These are phyloP conservation scores for Parasitella parasitica DNA, from an alignment of 371 early-diverging fungal genomes.

Conservation along the genomic window DNA sequence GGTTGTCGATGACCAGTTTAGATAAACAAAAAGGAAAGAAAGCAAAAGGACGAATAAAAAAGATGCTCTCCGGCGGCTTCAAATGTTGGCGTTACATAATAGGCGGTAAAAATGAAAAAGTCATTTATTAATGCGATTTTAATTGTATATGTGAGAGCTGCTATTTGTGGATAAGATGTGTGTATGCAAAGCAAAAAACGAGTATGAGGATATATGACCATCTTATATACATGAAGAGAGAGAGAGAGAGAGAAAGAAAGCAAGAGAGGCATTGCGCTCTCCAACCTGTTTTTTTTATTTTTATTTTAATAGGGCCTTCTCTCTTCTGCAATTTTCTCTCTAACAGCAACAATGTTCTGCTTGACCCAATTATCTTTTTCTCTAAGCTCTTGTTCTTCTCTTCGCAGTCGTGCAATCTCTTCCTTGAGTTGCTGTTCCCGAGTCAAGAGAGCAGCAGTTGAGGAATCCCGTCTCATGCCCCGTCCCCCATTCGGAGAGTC, in stretches of 20 bases:
- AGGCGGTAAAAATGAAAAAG: too few species aligned
- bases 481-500: slow-evolving; percentile 12
- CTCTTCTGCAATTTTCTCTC: slow-evolving; percentile 40
- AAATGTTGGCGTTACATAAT: neutral
- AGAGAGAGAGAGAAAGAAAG: too few species aligned
- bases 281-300: too few species aligned
- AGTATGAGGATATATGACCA: too few species aligned
- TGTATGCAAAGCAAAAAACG: too few species aligned
- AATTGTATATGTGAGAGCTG: too few species aligned
- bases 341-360: slow-evolving; percentile 42
- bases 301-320: slow-evolving; percentile 14
- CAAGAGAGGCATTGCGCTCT: too few species aligned
- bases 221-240: too few species aligned
- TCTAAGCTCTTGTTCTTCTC: slow-evolving; percentile 43
- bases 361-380: slow-evolving; percentile 48
- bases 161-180: too few species aligned
- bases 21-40: neutral
- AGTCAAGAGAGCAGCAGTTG: slow-evolving; percentile 27
- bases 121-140: neutral
- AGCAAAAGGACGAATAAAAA: neutral
- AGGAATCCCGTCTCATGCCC: slow-evolving; percentile 16
- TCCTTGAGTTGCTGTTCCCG: slow-evolving; percentile 44
- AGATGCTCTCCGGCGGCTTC: neutral
- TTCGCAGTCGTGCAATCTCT: slow-evolving; percentile 45
- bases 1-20: neutral